These are phyloP conservation scores for Bruguiera hainesii DNA, from an alignment of 441 rosid genomes.

Conservation along the genomic window DNA sequence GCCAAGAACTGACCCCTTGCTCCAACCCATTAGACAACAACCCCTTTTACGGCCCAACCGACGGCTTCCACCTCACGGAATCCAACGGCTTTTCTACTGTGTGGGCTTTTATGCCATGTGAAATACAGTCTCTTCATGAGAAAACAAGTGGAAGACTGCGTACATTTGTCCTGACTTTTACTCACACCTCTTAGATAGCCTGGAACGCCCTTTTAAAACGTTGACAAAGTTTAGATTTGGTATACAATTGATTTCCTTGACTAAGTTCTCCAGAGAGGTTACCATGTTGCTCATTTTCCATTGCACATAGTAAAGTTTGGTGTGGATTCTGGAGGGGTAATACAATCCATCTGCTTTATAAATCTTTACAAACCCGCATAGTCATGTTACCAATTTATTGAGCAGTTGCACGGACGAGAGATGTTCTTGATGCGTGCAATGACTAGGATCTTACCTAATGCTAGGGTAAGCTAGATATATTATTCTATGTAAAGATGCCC, in stretches of 20 bases:
- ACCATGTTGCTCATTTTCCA: neutral
- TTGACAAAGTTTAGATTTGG: too few relatives aligned
- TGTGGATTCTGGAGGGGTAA: neutral
- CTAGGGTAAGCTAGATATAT: neutral
- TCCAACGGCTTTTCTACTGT: constrained; percentile 37
- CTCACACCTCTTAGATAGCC: too few relatives aligned
- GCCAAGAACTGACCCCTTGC: constrained; percentile 34
- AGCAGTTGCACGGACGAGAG: neutral
- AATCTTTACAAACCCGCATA: constrained; percentile 20
- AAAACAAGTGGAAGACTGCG: too few relatives aligned
- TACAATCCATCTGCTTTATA: constrained; percentile 3
- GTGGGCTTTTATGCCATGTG: too few relatives aligned
- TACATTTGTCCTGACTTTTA: too few relatives aligned
- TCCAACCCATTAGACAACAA: constrained; percentile 59
- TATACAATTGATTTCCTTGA: too few relatives aligned
- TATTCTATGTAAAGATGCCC: neutral
- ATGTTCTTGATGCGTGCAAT: constrained; percentile 11
- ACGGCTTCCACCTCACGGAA: constrained; percentile 59
- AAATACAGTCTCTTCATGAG: too few relatives aligned
- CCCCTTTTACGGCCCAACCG: constrained; percentile 49
- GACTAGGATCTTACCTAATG: constrained; percentile 12
- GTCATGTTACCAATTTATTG: constrained; percentile 2
- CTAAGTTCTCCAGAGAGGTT: neutral
- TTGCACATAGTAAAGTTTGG: neutral
- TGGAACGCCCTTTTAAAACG: too few relatives aligned